These are phyloP conservation scores for Allantophomopsis lycopodina DNA, from an alignment of 2,329 filamentous ascomycete genomes.

Conservation along the genomic window DNA sequence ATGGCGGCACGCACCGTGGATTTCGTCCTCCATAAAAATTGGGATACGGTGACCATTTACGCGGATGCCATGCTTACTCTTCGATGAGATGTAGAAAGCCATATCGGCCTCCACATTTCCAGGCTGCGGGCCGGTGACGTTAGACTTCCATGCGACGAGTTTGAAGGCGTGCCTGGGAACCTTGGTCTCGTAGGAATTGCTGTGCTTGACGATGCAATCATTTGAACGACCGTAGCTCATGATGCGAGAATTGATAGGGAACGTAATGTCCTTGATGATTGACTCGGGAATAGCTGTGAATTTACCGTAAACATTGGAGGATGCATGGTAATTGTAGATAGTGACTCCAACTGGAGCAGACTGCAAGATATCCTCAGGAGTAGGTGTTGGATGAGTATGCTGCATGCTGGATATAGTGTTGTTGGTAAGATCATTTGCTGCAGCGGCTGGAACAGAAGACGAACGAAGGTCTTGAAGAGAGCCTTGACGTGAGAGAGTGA, in stretches of 20 bases:
- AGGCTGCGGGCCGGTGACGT: conserved; percentile 45
- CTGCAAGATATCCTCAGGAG: conserved; percentile 3
- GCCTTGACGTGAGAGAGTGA: neutral
- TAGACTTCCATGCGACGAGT: conserved; percentile 57
- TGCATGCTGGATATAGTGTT: neutral
- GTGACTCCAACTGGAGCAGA: too few species aligned
- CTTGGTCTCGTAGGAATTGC: conserved; percentile 46
- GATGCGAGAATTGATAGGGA: conserved; percentile 52
- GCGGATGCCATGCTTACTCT: conserved; percentile 60
- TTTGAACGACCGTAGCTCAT: conserved; percentile 66
- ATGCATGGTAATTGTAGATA: conserved; percentile 10
- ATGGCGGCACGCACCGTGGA: conserved; percentile 31
- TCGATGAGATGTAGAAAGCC: conserved; percentile 65
- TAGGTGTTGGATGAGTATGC: conserved; percentile 2
- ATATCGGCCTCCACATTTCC: conserved; percentile 31
- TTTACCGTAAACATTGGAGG: conserved; percentile 42
- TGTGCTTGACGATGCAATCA: conserved; percentile 55
- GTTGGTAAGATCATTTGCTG: neutral
- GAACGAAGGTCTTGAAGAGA: neutral
- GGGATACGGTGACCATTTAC: conserved; percentile 60
- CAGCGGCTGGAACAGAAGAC: neutral
- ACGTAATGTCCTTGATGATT: conserved; percentile 42
- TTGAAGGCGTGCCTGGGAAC: conserved; percentile 76
- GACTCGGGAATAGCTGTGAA: conserved; percentile 55
- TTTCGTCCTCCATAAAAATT: conserved; percentile 38